Evolutionary conservation across 2,329 filamentous ascomycete genomes (phyloP).

Genomic region (Torrubiella hemipterigena): DNA sequence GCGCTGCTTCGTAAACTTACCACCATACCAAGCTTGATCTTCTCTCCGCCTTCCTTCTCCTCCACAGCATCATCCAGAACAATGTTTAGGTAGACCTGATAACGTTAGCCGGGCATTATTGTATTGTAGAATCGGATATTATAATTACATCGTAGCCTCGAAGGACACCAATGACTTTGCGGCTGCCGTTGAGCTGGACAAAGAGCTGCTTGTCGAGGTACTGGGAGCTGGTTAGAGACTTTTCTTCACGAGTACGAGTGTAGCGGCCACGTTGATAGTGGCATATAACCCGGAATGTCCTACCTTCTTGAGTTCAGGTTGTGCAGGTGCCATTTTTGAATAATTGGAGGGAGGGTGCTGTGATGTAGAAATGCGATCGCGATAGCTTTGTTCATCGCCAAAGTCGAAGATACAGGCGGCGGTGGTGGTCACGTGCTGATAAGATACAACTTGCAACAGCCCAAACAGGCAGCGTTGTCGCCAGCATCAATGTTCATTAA

Average conservation of each 20-base stretch:
- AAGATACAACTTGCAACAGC: conserved; percentile 22
- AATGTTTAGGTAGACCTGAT: conserved; percentile 91
- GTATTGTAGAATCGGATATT: too few relatives aligned
- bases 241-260: too few relatives aligned
- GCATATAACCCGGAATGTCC: background rate
- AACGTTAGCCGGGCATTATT: background rate
- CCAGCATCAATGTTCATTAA: conserved; percentile 2
- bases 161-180: conserved; percentile 89
- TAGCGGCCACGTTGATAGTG: too few relatives aligned
- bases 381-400: too few relatives aligned
- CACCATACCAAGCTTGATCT: conserved; percentile 83
- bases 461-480: background rate
- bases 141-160: conserved; percentile 82
- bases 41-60: conserved; percentile 85
- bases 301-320: conserved; percentile 98
- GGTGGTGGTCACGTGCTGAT: conserved; percentile 40
- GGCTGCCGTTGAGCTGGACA: conserved; percentile 93
- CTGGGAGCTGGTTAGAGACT: conserved; percentile 40
- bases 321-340: conserved; percentile 86
- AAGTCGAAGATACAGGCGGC: too few relatives aligned
- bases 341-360: conserved; percentile 10
- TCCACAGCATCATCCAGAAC: conserved; percentile 95
- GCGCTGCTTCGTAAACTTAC: conserved; percentile 38
- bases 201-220: conserved; percentile 99
- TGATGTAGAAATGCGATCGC: conserved; percentile 13